Percentiles rank a stretch among this genome's conserved stretches.
phyloP scores from a whole-genome alignment of 148 eudicot species.

The Talinum fruticosum region DNA sequence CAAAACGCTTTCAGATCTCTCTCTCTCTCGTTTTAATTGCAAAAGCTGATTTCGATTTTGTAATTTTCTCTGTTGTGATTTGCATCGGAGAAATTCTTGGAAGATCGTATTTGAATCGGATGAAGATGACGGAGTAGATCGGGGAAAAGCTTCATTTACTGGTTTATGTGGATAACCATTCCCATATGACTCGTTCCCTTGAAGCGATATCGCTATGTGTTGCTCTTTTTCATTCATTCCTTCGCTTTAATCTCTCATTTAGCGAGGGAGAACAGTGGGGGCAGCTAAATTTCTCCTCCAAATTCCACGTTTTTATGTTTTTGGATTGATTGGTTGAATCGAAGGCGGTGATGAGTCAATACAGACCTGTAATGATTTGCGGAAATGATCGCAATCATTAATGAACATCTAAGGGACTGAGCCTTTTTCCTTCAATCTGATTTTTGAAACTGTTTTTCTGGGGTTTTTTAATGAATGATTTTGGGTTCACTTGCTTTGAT shows the following conservation, averaged over 20 bases:
- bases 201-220: constrained; percentile 56
- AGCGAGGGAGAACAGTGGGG: constrained; percentile 24
- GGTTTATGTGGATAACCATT: constrained; percentile 49
- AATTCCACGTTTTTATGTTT: background rate
- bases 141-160: constrained; percentile 38
- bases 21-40: background rate
- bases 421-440: background rate
- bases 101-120: background rate
- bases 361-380: constrained; percentile 90
- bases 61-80: no score
- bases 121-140: background rate
- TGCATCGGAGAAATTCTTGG: background rate
- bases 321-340: background rate
- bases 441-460: background rate
- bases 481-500: constrained; percentile 16
- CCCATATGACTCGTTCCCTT: constrained; percentile 81
- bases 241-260: background rate
- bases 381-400: constrained; percentile 65
- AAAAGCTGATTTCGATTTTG: background rate
- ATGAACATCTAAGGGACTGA: constrained; percentile 60
- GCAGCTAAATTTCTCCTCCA: constrained; percentile 38
- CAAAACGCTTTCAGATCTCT: background rate
- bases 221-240: constrained; percentile 26
- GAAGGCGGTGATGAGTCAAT: constrained; percentile 49
- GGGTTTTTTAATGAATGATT: background rate